Percentiles rank a stretch among this genome's conserved stretches.
Evolutionary conservation across 2,329 filamentous ascomycete species (phyloP).

Genomic region (Pestalotiopsis sp.): DNA sequence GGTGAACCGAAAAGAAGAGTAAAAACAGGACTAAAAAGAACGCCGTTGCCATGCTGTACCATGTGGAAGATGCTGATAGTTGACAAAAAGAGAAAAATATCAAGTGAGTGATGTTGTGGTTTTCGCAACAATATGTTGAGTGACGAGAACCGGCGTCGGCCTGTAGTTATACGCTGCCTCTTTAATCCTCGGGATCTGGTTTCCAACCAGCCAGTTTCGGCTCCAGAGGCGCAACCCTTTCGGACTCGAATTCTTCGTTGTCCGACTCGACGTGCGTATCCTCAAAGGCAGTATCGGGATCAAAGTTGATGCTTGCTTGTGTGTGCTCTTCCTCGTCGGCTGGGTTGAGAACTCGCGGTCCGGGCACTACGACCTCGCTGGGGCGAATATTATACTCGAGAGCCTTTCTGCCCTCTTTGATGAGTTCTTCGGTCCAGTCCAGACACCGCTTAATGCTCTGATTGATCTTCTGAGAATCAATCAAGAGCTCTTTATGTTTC

Average conservation of each 20-base stretch:
- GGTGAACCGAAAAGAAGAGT: not conserved
- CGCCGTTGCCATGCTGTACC: slow-evolving; percentile 6
- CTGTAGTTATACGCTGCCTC: no score
- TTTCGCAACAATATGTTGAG: not conserved
- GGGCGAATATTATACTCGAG: slow-evolving; percentile 79
- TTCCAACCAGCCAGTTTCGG: slow-evolving; percentile 25
- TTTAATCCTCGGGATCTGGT: slow-evolving; percentile 14
- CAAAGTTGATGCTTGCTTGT: slow-evolving; percentile 12
- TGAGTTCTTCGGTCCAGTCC: slow-evolving; percentile 86
- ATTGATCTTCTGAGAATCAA: slow-evolving; percentile 94
- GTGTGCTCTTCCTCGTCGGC: slow-evolving; percentile 60
- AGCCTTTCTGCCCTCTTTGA: slow-evolving; percentile 85
- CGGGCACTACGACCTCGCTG: slow-evolving; percentile 80
- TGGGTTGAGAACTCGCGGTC: slow-evolving; percentile 67
- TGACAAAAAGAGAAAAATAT: not conserved
- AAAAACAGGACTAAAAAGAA: not conserved
- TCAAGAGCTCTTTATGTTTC: slow-evolving; percentile 85
- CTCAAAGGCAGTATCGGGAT: slow-evolving; percentile 5
- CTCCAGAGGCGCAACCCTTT: slow-evolving; percentile 2
- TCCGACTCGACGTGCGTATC: slow-evolving; percentile 28
- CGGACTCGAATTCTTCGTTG: not conserved
- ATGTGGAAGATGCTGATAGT: not conserved
- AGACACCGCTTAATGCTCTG: slow-evolving; percentile 90
- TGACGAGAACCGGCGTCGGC: not conserved
- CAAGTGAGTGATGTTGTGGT: not conserved